phyloP scores from a whole-genome alignment of 2,329 filamentous ascomycete genomes.

The Fusarium phyllophilum region DNA sequence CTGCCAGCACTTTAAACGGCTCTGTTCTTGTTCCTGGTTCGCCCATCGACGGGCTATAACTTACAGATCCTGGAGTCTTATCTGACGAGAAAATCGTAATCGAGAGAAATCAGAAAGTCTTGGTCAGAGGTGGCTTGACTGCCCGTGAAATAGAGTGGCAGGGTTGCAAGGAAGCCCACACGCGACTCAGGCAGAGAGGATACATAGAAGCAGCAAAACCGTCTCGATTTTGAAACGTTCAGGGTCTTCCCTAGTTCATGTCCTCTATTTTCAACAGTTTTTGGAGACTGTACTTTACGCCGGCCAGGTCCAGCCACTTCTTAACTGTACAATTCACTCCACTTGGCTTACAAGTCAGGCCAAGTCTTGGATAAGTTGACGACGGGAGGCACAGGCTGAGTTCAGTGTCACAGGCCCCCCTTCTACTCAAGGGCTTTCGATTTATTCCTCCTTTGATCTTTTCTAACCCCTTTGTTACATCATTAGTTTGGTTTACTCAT shows the following conservation, averaged over 20 bases:
- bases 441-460: constrained; percentile 27
- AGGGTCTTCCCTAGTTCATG: constrained; percentile 4
- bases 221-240: constrained; percentile 11
- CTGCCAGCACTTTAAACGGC: constrained; percentile 37
- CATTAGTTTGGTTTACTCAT: constrained; percentile 13
- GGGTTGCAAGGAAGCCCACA: constrained; percentile 10
- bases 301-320: constrained; percentile 20
- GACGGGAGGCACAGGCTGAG: constrained; percentile 22
- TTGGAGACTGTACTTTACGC: background rate
- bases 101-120: background rate
- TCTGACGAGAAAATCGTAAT: constrained; percentile 7
- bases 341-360: background rate
- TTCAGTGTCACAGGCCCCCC: constrained; percentile 25
- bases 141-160: constrained; percentile 26
- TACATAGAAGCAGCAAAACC: constrained; percentile 26
- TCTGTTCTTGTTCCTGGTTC: constrained; percentile 26
- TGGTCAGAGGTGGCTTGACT: constrained; percentile 2
- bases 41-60: constrained; percentile 11
- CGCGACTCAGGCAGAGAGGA: background rate
- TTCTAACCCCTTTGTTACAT: constrained; percentile 28
- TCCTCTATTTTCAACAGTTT: background rate
- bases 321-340: background rate
- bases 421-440: constrained; percentile 29
- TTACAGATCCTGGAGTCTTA: constrained; percentile 18
- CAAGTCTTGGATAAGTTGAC: background rate